Evolutionary conservation across 2,329 filamentous ascomycete genomes (phyloP).

Genomic region (Fusarium lateritium): DNA sequence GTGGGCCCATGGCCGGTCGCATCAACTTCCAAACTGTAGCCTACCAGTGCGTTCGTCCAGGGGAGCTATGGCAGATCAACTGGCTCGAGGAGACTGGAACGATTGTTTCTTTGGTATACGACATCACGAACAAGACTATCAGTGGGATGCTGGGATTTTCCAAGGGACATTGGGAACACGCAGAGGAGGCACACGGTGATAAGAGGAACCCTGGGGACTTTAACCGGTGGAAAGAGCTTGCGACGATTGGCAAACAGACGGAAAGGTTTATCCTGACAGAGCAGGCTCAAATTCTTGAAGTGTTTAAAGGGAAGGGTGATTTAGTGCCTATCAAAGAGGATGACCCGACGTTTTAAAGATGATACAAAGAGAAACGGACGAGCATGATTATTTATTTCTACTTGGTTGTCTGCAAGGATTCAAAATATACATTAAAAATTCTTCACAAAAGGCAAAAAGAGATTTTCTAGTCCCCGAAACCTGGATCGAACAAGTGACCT

Average conservation of each 20-base stretch:
- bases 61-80: slow-evolving; percentile 72
- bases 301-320: slow-evolving; percentile 64
- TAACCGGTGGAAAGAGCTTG: slow-evolving; percentile 65
- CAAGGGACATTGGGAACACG: slow-evolving; percentile 69
- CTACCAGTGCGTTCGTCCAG: slow-evolving; percentile 70
- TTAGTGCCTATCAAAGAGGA: slow-evolving; percentile 60
- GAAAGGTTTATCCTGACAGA: slow-evolving; percentile 67
- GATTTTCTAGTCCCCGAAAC: slow-evolving; percentile 31
- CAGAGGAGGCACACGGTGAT: slow-evolving; percentile 66
- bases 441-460: slow-evolving; percentile 1
- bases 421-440: too few species aligned
- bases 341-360: slow-evolving; percentile 29
- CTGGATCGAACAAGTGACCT: slow-evolving; percentile 46
- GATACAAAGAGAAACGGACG: too few species aligned
- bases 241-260: slow-evolving; percentile 63
- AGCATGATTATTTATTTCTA: too few species aligned
- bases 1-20: slow-evolving; percentile 71
- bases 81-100: slow-evolving; percentile 74
- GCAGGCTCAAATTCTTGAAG: slow-evolving; percentile 66
- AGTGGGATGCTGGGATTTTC: slow-evolving; percentile 69
- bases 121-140: slow-evolving; percentile 64
- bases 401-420: too few species aligned
- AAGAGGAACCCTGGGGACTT: slow-evolving; percentile 67
- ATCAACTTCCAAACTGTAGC: slow-evolving; percentile 67
- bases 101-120: slow-evolving; percentile 68